phyloP scores from a whole-genome alignment of 768 basidiomycete species.

The Megacollybia marginata region DNA sequence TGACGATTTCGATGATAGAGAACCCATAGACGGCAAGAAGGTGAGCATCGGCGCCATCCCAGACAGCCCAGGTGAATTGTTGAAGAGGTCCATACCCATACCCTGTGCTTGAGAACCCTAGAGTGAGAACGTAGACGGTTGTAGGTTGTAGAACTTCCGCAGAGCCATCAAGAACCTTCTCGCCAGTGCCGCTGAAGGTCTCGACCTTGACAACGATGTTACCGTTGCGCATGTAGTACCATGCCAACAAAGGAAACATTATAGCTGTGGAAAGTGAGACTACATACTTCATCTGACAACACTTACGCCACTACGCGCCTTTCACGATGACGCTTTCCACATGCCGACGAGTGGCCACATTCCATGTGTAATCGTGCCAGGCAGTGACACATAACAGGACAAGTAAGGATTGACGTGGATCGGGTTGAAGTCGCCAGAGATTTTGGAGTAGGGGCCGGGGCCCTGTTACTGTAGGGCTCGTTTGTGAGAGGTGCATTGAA shows the following conservation, averaged over 20 bases:
- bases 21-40: constrained; percentile 94
- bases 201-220: constrained; percentile 88
- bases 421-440: constrained; percentile 98
- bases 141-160: constrained; percentile 90
- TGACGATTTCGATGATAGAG: constrained; percentile 98
- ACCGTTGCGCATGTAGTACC: constrained; percentile 90
- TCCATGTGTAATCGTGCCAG: constrained; percentile 96
- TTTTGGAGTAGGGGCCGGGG: constrained; percentile 89
- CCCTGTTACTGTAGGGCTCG: constrained; percentile 90
- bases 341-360: constrained; percentile 91
- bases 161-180: constrained; percentile 88
- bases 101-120: constrained; percentile 97
- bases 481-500: constrained; percentile 88
- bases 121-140: constrained; percentile 96
- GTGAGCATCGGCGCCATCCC: constrained; percentile 95
- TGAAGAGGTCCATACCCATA: constrained; percentile 99
- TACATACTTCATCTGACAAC: constrained; percentile 2
- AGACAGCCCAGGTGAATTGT: constrained; percentile 84
- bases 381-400: constrained; percentile 85
- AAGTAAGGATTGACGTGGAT: constrained; percentile 99
- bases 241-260: constrained; percentile 95
- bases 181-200: constrained; percentile 76
- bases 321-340: constrained; percentile 92
- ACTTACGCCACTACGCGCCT: constrained; percentile 87
- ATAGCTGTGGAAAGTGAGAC: constrained; percentile 44